These are phyloP conservation scores for Aspergillus luchuensis DNA, from an alignment of 2,329 filamentous ascomycete species.

Conservation along the genomic window DNA sequence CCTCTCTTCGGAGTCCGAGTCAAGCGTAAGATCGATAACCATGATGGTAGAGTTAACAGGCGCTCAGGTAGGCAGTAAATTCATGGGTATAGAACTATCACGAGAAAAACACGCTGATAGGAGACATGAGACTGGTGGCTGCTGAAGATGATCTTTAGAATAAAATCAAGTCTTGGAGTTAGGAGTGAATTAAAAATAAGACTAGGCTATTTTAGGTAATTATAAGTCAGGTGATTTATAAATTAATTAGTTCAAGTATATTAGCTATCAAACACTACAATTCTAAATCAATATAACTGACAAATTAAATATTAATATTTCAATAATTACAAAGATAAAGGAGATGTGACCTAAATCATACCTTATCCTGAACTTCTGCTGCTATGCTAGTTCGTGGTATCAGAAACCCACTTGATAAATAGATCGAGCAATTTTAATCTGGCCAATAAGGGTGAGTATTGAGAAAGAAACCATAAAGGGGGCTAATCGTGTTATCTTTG, in stretches of 20 bases:
- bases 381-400: background rate
- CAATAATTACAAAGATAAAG: background rate
- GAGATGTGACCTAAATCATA: background rate
- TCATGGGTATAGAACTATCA: background rate
- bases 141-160: background rate
- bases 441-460: background rate
- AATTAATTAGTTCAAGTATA: background rate
- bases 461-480: background rate
- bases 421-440: background rate
- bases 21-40: slow-evolving; percentile 30
- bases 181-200: background rate
- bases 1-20: slow-evolving; percentile 27
- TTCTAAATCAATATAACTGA: background rate
- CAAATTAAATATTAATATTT: background rate
- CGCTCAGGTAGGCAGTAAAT: background rate
- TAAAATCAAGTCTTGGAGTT: background rate
- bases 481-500: background rate
- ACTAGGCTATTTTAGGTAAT: background rate
- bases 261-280: too few relatives aligned
- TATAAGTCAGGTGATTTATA: background rate
- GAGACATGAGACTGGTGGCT: background rate
- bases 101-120: background rate
- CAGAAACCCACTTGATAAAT: background rate
- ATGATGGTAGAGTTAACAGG: slow-evolving; percentile 10
- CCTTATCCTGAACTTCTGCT: too few relatives aligned